Base-by-base conservation (phyloP, 2,329 filamentous ascomycete species). In the Aspergillus spinulosporus region DNA sequence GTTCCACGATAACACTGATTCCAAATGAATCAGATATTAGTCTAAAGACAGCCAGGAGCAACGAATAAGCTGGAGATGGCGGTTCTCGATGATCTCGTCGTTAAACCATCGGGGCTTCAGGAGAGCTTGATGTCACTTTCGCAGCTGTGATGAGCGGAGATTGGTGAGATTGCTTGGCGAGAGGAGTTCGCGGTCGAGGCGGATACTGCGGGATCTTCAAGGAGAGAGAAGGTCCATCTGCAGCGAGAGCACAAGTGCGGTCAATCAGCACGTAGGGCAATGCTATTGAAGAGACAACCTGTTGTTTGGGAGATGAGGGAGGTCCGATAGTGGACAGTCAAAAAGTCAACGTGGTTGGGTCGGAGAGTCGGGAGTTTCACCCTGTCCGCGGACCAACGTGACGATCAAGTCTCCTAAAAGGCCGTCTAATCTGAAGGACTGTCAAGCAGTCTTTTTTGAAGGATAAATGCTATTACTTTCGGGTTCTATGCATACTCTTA, bases 311-410 rank as follows among this genome's bases (percentile, higher is more conserved):
- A 51, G 54, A 50, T 54, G 46, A 49, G 36, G 50, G 52, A 51
- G 45, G 59, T 43, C 58, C 52, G 44, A 59, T 39, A 42, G 53
- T 21, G 42, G 46, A 46, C 47, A 36, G 48, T 12, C 12, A 34
- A 34, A 37, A 12, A 49, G 14, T 39, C 14, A 34, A 40, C 48
- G 54, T 52, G 56, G 56, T 54, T 48, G 42, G 56, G 47, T 49
- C 31, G n/a, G 45, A n/a, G 15, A 48, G 52, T 56, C 60, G 60
- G 62, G 52, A 62, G 59, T 61, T 61, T 61, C 57, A 58, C 49
- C 53, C 54, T 53, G 57, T 56, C 54, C 29, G 54, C 57, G 52
- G 54, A 52, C 37, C 50, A 44, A 60, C 56, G 54, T 59, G 60
- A 59, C 59, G 60, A 59, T 62, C 57, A 54, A 29, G 39, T 43